Conservation (phyloP, 1,139 yeast genomes). For the Lodderomyces beijingensis region DNA sequence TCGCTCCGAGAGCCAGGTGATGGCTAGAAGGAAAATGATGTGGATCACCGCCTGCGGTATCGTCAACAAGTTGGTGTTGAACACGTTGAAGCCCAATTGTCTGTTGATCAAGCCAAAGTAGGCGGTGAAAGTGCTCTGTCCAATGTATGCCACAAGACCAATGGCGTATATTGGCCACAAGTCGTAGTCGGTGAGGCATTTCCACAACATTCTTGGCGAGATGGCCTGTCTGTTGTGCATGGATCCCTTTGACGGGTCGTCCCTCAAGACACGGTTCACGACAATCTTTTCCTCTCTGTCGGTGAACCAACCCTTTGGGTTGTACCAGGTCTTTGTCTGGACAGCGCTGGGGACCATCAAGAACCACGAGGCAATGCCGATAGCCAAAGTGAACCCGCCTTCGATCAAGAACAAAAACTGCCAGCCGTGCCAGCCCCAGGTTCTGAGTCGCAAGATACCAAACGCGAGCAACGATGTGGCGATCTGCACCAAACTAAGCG, state of each 20-base stretch:
- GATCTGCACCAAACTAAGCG: slow-evolving; percentile 21
- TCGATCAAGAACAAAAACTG: slow-evolving; percentile 63
- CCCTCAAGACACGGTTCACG: slow-evolving; percentile 59
- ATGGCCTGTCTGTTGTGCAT: slow-evolving; percentile 63
- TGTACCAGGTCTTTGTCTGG: slow-evolving; percentile 47
- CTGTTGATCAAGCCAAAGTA: slow-evolving; percentile 28
- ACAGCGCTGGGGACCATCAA: slow-evolving; percentile 59
- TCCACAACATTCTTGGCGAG: slow-evolving; percentile 31
- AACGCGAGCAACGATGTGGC: slow-evolving; percentile 35
- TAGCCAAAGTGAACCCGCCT: slow-evolving; percentile 50
- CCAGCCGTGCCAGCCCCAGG: slow-evolving; percentile 47
- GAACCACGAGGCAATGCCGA: slow-evolving; percentile 52
- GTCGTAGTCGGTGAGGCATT: slow-evolving; percentile 49
- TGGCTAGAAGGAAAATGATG: slow-evolving; percentile 27
- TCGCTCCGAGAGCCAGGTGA: slow-evolving; percentile 40
- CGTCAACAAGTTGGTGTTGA: slow-evolving; percentile 50
- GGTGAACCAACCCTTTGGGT: slow-evolving; percentile 59
- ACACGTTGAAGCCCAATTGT: slow-evolving; percentile 52
- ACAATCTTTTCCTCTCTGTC: slow-evolving; percentile 59
- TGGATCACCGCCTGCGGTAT: slow-evolving; percentile 34
- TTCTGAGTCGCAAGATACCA: slow-evolving; percentile 26
- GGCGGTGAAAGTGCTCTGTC: slow-evolving; percentile 32
- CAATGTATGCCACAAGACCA: slow-evolving; percentile 45
- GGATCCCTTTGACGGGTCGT: slow-evolving; percentile 67
- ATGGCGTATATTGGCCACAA: slow-evolving; percentile 56